These are phyloP conservation scores for Acanthamoeba royreba DNA, from an alignment of 208 protist genomes.

Conservation along the genomic window DNA sequence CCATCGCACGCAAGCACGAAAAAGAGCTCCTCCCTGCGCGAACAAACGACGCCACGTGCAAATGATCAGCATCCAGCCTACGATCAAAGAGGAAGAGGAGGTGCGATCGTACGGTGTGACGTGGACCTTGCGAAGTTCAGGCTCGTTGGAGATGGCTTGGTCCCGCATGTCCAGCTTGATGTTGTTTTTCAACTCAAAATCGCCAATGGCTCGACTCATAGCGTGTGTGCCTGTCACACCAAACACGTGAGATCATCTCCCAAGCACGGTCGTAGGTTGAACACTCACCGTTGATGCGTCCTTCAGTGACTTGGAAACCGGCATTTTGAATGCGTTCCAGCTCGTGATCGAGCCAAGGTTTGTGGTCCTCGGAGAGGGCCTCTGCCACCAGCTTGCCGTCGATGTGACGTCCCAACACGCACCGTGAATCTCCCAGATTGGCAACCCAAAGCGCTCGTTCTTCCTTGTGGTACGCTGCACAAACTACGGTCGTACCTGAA, in stretches of 20 bases:
- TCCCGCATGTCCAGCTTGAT: conserved; percentile 30
- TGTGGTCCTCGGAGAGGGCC: background rate
- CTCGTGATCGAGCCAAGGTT: background rate
- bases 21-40: background rate
- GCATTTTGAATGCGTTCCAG: background rate
- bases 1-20: conserved; percentile 9
- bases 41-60: background rate
- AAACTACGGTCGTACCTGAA: conserved; percentile 1
- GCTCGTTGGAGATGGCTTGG: conserved; percentile 42
- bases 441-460: background rate
- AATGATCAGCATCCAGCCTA: background rate
- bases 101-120: background rate
- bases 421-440: conserved; percentile 10
- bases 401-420: background rate
- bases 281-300: conserved; percentile 2
- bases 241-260: background rate
- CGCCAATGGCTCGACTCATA: background rate
- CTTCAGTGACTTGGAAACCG: background rate
- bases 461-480: background rate
- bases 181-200: conserved; percentile 42
- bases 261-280: background rate
- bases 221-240: background rate
- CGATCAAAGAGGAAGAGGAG: background rate
- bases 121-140: background rate
- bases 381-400: background rate